Evolutionary conservation across 2,329 filamentous ascomycete genomes (phyloP).

Genomic region (Xylaria sp.): DNA sequence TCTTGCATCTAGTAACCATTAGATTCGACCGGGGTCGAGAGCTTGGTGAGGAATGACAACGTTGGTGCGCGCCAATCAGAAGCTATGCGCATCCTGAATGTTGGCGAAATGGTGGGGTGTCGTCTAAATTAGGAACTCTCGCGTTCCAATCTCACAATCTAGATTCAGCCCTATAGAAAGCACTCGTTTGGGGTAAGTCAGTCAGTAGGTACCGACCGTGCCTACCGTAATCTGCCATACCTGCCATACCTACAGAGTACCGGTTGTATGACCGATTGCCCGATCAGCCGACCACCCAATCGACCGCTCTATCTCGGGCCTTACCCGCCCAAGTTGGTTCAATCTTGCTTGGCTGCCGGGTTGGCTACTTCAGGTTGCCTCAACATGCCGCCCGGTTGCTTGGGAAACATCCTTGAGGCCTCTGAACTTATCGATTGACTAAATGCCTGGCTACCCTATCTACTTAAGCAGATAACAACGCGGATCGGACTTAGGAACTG

Average conservation of each 20-base stretch:
- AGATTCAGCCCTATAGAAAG: constrained; percentile 39
- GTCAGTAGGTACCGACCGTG: no score
- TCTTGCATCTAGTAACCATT: constrained; percentile 6
- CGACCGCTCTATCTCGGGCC: not conserved
- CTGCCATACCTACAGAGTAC: not conserved
- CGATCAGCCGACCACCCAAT: not conserved
- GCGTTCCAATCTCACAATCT: constrained; percentile 34
- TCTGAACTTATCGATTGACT: not conserved
- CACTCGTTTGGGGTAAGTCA: constrained; percentile 28
- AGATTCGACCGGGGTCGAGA: constrained; percentile 12
- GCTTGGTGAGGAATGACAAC: constrained; percentile 9
- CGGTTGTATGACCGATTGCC: not conserved
- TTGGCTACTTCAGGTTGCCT: not conserved
- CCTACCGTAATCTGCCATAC: no score
- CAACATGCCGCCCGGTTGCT: not conserved
- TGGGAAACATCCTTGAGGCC: not conserved
- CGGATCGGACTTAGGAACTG: no score
- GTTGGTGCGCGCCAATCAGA: constrained; percentile 39
- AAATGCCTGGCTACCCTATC: not conserved
- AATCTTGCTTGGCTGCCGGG: not conserved
- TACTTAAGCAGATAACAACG: not conserved
- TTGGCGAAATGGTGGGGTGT: constrained; percentile 33
- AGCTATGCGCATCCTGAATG: constrained; percentile 35
- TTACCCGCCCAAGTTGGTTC: not conserved
- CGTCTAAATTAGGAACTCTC: constrained; percentile 34